Percentiles rank a stretch among this genome's conserved stretches.
These are phyloP conservation scores for Amoeboaphelidium occidentale DNA, from an alignment of 371 early-diverging fungal genomes.

Conservation along the genomic window DNA sequence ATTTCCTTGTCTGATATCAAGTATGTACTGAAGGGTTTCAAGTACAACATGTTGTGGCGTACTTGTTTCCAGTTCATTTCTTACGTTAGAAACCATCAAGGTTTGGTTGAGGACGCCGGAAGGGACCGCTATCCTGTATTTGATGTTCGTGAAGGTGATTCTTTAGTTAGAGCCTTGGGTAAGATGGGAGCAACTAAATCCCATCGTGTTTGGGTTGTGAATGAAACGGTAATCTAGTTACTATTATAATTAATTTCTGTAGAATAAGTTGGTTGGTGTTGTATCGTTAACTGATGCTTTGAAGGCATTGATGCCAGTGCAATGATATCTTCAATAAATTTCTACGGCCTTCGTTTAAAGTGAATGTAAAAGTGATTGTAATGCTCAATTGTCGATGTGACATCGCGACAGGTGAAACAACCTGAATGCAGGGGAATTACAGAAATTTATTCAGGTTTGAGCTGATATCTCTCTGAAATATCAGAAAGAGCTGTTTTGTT, in stretches of 20 bases:
- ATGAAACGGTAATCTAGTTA: conserved; percentile 2
- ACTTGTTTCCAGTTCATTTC: conserved; percentile 26
- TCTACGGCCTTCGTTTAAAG: not conserved
- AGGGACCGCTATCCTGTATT: conserved; percentile 47
- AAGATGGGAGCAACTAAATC: conserved; percentile 52
- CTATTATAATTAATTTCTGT: too few species aligned
- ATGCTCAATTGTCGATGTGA: not conserved
- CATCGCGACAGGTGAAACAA: not conserved
- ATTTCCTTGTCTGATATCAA: conserved; percentile 44
- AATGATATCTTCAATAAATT: not conserved
- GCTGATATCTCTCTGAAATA: not conserved
- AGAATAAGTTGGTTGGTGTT: not conserved
- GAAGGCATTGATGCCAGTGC: not conserved
- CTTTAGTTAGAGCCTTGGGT: conserved; percentile 35
- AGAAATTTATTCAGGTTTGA: not conserved
- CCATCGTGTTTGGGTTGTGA: conserved; percentile 52
- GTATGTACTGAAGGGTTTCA: conserved; percentile 17
- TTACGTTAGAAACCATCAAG: conserved; percentile 12
- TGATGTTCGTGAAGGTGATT: conserved; percentile 36
- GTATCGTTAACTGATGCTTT: not conserved
- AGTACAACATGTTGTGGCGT: conserved; percentile 20
- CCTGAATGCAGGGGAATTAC: not conserved
- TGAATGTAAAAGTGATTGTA: not conserved
- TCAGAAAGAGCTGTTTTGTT: not conserved
- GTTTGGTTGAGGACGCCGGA: conserved; percentile 13